A percentile compares a stretch with the other conserved stretches of the same genome.
Evolutionary conservation across 192 early-diverging fungal species (phyloP).

Genomic region (Gigaspora rosea): DNA sequence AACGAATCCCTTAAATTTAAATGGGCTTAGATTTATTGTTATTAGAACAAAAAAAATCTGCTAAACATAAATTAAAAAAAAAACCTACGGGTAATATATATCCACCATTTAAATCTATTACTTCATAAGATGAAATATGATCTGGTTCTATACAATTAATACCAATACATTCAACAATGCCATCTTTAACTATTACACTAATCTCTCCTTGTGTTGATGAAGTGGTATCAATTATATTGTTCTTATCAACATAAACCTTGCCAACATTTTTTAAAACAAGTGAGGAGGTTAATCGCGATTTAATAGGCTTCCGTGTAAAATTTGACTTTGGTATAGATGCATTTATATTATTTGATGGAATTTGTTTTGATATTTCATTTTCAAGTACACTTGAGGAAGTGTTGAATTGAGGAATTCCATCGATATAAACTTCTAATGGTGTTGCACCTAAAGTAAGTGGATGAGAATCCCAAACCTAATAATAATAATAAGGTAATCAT

Average conservation of each 20-base stretch:
- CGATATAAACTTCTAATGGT: constrained; percentile 74
- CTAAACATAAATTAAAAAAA: too few relatives aligned
- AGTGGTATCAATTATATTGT: not conserved
- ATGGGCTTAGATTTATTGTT: not conserved
- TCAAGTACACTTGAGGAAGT: not conserved
- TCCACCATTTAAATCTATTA: constrained; percentile 59
- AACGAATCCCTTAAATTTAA: constrained; percentile 48
- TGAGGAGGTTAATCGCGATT: too few relatives aligned
- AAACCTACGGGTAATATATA: constrained; percentile 58
- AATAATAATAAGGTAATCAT: too few relatives aligned
- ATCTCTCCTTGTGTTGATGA: constrained; percentile 30
- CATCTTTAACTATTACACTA: constrained; percentile 37
- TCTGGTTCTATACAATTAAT: constrained; percentile 32
- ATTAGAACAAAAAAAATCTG: too few relatives aligned
- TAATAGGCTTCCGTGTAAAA: too few relatives aligned
- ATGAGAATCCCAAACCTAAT: constrained; percentile 66
- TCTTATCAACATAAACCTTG: constrained; percentile 33
- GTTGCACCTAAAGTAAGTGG: constrained; percentile 70
- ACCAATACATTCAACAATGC: constrained; percentile 39
- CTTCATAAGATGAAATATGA: constrained; percentile 9
- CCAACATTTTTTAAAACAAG: constrained; percentile 50
- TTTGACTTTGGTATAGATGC: too few relatives aligned
- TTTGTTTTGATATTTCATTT: not conserved
- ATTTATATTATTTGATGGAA: too few relatives aligned
- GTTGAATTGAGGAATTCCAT: constrained; percentile 66